Base-by-base conservation (phyloP, 495 filamentous ascomycete genomes). In the Amniculicola lignicola region DNA sequence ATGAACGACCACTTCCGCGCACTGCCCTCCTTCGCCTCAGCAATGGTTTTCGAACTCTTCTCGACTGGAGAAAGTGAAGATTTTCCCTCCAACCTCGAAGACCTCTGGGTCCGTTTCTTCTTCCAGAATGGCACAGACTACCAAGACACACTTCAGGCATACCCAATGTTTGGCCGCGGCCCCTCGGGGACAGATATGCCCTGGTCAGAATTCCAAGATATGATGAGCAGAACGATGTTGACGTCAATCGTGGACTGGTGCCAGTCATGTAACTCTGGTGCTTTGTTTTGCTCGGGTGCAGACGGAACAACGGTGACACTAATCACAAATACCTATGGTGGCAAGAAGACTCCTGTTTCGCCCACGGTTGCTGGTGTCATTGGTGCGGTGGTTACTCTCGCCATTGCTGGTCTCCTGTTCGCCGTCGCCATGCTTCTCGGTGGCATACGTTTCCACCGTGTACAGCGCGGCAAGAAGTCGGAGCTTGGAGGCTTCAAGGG, bases 21-120 rank as follows among this genome's bases (percentile, higher is more conserved):
- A 38, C 72, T 90, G 7, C 84, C 86, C 1, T 77, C 79, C 41
- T 85, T 79, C 49, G 88, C 79, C 21, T 82, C 84, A 15, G 79
- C 83, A n/a, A 77, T 90, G 58, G 74, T 80, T 21, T 85, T 93
- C 59, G 89, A 95, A 69, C 76, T 95, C 4, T 84, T 84, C 61
- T 72, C 16, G 71, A 69, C 77, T 67, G 67, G 74, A 56, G 22
- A 41, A 27, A 57, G 9, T 6, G 29, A 33, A 9, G 16, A 54
- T 63, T 87, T 79, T 47, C 85, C 86, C 0, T 62, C 69, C 44
- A 22, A 57, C 36, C 11, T 12, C 0, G 70, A 77, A 21, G 75
- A 87, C 33, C 77, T 93, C 43, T 81, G 73, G 58, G 82, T 95
- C n/a, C 83, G 88, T 33, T 90, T 92, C 72, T 73, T 84, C 18